A percentile compares a stretch with the other conserved stretches of the same genome.
phyloP scores from a whole-genome alignment of 208 protist genomes.

The Leishmania mexicana region DNA sequence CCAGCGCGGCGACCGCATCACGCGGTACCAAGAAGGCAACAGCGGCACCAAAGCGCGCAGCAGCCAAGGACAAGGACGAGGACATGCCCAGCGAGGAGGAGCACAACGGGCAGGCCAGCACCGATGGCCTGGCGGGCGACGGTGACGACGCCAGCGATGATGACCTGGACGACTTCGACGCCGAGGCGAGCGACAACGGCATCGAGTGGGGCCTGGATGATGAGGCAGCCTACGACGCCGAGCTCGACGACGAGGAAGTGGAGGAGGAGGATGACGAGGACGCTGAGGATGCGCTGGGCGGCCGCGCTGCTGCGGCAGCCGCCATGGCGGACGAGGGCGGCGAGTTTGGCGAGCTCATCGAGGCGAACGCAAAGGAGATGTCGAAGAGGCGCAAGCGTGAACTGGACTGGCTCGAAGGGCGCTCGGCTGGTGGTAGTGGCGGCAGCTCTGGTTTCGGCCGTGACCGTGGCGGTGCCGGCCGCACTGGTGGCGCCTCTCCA shows the following conservation, averaged over 20 bases:
- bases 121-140: neutral
- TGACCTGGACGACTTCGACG: conserved; percentile 44
- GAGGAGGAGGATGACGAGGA: conserved; percentile 36
- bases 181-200: conserved; percentile 47
- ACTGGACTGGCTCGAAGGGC: conserved; percentile 70
- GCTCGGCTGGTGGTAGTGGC: conserved; percentile 19
- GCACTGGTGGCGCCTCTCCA: conserved; percentile 16
- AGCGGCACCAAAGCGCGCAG: neutral
- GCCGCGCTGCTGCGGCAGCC: conserved; percentile 8
- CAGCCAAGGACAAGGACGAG: conserved; percentile 30
- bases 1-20: neutral
- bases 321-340: conserved; percentile 65
- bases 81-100: conserved; percentile 32
- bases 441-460: conserved; percentile 9
- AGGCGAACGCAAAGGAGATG: conserved; percentile 51
- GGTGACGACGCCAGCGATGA: neutral
- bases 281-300: conserved; percentile 50
- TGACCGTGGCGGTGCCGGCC: conserved; percentile 11
- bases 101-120: conserved; percentile 2
- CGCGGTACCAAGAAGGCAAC: neutral
- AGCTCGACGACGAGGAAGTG: conserved; percentile 37
- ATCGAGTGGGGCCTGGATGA: conserved; percentile 81
- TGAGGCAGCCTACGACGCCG: conserved; percentile 54
- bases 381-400: conserved; percentile 78
- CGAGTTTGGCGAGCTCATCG: conserved; percentile 84